Evolutionary conservation across 371 early-diverging fungal species (phyloP).

Genomic region (Conidiobolus incongruus): DNA sequence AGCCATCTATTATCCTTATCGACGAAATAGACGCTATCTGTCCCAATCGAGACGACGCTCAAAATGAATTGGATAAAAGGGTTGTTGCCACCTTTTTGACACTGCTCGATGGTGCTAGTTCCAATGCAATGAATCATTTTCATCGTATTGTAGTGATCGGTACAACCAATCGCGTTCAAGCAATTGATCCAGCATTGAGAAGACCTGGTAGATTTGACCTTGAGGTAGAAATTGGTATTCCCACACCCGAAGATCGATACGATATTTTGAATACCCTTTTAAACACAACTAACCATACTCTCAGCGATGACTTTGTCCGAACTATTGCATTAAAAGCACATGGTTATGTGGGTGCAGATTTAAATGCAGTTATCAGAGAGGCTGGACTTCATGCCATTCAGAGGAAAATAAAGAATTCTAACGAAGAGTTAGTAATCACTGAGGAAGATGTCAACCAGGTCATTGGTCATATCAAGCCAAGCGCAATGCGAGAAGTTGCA

Average conservation of each 20-base stretch:
- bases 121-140: slow-evolving; percentile 7
- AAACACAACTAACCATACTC: slow-evolving; percentile 33
- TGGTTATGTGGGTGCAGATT: slow-evolving; percentile 97
- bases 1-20: slow-evolving; percentile 90
- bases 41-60: slow-evolving; percentile 67
- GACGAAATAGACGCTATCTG: slow-evolving; percentile 98
- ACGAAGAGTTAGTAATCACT: slow-evolving; percentile 10
- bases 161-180: slow-evolving; percentile 92
- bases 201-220: slow-evolving; percentile 96
- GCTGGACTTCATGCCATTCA: slow-evolving; percentile 70
- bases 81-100: slow-evolving; percentile 94
- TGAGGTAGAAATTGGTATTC: slow-evolving; percentile 90
- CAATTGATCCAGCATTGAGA: slow-evolving; percentile 88
- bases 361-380: slow-evolving; percentile 67
- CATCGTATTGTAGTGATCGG: slow-evolving; percentile 68
- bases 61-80: slow-evolving; percentile 59
- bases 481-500: slow-evolving; percentile 84
- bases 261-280: slow-evolving; percentile 60
- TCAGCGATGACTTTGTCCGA: slow-evolving; percentile 26
- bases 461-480: slow-evolving; percentile 55
- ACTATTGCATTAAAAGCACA: slow-evolving; percentile 45
- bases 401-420: slow-evolving; percentile 14
- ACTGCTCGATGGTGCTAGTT: slow-evolving; percentile 78
- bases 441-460: slow-evolving; percentile 23
- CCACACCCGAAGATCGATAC: slow-evolving; percentile 38